These are phyloP conservation scores for Thraustochytrium sp. DNA, from an alignment of 352 stramenopile species.

Conservation along the genomic window DNA sequence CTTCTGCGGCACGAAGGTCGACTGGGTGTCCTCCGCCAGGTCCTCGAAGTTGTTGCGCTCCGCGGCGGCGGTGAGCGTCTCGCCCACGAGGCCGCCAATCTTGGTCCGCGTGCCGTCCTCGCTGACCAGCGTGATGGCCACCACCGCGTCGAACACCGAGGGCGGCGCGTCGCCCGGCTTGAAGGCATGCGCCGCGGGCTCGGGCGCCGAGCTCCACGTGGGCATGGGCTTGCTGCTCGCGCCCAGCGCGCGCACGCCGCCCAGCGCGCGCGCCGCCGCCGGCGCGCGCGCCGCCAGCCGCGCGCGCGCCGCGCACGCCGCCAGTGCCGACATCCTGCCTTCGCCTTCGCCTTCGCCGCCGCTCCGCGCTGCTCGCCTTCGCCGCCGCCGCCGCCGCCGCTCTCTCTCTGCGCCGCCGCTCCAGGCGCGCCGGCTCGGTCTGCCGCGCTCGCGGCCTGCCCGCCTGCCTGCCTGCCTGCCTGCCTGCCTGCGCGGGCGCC, in stretches of 20 bases:
- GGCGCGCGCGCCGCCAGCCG: too few species aligned
- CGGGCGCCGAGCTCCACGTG: background rate
- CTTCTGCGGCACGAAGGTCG: background rate
- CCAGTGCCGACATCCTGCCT: too few species aligned
- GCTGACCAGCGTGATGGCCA: constrained; percentile 8
- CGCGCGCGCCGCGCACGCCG: too few species aligned
- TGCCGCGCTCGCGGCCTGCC: background rate
- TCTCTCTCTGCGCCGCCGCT: too few species aligned
- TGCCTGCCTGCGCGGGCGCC: too few species aligned
- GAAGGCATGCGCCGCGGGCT: background rate
- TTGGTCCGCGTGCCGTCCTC: background rate
- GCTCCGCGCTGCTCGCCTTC: too few species aligned
- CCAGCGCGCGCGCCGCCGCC: background rate
- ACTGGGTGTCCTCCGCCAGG: background rate
- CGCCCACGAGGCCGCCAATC: background rate
- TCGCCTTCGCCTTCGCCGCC: too few species aligned
- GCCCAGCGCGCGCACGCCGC: background rate
- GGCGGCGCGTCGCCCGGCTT: background rate
- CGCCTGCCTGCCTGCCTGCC: background rate
- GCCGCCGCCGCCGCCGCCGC: too few species aligned
- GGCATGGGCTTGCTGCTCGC: background rate
- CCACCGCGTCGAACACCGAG: background rate
- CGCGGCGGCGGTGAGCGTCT: background rate
- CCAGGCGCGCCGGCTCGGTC: background rate
- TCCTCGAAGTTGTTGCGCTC: background rate